These are phyloP conservation scores for Tylopilus sp. DNA, from an alignment of 1,284 basidiomycete species.

Conservation along the genomic window DNA sequence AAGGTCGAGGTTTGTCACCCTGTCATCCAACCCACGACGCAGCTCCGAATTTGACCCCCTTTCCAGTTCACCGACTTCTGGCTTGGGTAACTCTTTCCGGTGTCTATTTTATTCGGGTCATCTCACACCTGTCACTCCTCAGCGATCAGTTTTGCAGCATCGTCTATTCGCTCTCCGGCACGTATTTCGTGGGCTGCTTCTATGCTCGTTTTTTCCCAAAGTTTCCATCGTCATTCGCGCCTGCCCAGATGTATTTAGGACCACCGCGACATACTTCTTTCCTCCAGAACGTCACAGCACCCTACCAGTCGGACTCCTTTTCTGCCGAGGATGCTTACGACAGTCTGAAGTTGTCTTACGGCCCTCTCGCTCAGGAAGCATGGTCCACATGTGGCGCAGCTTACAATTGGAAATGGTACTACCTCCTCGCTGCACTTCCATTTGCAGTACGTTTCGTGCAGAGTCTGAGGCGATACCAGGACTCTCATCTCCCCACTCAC, in stretches of 20 bases:
- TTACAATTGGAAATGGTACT: constrained; percentile 54
- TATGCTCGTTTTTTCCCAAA: constrained; percentile 40
- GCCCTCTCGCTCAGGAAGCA: constrained; percentile 10
- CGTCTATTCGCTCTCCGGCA: constrained; percentile 66
- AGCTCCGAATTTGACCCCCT: background rate
- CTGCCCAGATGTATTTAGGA: background rate
- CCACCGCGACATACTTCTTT: background rate
- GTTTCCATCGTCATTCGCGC: background rate
- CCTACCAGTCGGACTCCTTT: background rate
- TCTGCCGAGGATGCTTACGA: background rate
- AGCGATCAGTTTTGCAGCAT: constrained; percentile 85
- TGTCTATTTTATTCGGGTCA: constrained; percentile 18
- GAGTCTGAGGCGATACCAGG: constrained; percentile 80
- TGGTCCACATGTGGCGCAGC: constrained; percentile 18
- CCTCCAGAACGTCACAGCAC: background rate
- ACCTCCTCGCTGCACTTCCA: constrained; percentile 56
- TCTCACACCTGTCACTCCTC: constrained; percentile 16
- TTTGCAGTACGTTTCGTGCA: constrained; percentile 77
- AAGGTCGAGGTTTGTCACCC: constrained; percentile 65
- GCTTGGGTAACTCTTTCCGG: constrained; percentile 55
- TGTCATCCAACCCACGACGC: background rate
- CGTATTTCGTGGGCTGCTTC: constrained; percentile 73
- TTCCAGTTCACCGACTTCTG: constrained; percentile 75
- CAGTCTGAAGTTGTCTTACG: constrained; percentile 2
- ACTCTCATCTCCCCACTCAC: constrained; percentile 73